Evolutionary conservation across 306 rosid species (phyloP).

Genomic region (Amphicarpaea edgeworthii): DNA sequence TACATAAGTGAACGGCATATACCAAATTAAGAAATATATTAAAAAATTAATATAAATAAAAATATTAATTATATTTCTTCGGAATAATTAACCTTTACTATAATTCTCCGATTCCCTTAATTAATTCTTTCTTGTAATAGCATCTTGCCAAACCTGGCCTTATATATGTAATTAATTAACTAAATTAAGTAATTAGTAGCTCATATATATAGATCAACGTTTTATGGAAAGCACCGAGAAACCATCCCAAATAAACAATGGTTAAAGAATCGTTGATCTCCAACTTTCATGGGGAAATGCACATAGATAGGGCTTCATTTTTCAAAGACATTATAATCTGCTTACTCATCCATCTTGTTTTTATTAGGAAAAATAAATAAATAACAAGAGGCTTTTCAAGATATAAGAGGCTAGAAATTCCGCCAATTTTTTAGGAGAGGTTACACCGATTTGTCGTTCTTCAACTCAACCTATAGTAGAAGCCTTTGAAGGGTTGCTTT

Average conservation of each 20-base stretch:
- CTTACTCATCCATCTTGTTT: slow-evolving; percentile 51
- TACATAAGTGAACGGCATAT: background rate
- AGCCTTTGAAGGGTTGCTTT: slow-evolving; percentile 43
- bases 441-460: slow-evolving; percentile 28
- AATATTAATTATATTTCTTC: background rate
- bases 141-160: slow-evolving; percentile 25
- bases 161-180: background rate
- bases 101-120: background rate
- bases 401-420: slow-evolving; percentile 36
- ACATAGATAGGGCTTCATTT: slow-evolving; percentile 29
- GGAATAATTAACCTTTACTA: background rate
- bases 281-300: slow-evolving; percentile 54
- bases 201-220: background rate
- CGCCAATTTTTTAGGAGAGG: slow-evolving; percentile 50
- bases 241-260: slow-evolving; percentile 36
- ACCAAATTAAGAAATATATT: background rate
- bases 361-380: background rate
- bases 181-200: background rate
- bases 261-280: slow-evolving; percentile 45
- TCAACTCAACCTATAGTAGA: slow-evolving; percentile 9
- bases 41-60: background rate
- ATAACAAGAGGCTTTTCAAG: slow-evolving; percentile 19
- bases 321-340: slow-evolving; percentile 42
- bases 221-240: background rate
- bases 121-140: background rate